Evolutionary conservation across 768 basidiomycete genomes (phyloP).

Genomic region (Exidia glandulosa): DNA sequence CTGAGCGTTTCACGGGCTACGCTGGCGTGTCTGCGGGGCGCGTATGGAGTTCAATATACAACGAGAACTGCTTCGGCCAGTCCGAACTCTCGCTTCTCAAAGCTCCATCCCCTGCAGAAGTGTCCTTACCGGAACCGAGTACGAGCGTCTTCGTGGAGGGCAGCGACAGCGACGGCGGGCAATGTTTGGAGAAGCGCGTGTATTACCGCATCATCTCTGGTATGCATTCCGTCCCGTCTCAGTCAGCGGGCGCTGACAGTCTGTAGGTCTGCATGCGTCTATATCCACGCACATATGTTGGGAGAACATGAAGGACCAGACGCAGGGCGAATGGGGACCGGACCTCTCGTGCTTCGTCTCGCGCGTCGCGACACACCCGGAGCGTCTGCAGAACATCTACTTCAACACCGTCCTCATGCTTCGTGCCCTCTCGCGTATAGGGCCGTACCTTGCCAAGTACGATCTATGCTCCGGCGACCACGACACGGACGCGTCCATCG

Average conservation of each 20-base stretch:
- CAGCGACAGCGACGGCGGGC: too few species aligned
- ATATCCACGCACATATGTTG: slow-evolving; percentile 94
- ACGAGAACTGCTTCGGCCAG: slow-evolving; percentile 95
- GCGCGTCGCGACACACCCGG: slow-evolving; percentile 86
- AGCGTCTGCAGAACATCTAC: slow-evolving; percentile 94
- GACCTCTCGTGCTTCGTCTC: slow-evolving; percentile 87
- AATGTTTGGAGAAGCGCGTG: slow-evolving; percentile 88
- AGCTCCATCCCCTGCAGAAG: slow-evolving; percentile 37
- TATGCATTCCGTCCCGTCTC: slow-evolving; percentile 19
- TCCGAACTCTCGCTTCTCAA: slow-evolving; percentile 52
- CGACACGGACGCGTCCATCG: slow-evolving; percentile 49
- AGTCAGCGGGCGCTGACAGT: slow-evolving; percentile 1
- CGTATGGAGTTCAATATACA: slow-evolving; percentile 93
- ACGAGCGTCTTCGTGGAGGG: slow-evolving; percentile 27
- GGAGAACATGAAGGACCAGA: slow-evolving; percentile 73
- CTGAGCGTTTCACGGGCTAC: slow-evolving; percentile 96
- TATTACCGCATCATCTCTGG: slow-evolving; percentile 97
- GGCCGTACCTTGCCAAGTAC: slow-evolving; percentile 77
- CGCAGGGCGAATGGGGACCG: slow-evolving; percentile 87
- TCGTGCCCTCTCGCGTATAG: slow-evolving; percentile 79
- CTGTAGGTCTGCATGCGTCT: slow-evolving; percentile 78
- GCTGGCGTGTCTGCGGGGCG: slow-evolving; percentile 74
- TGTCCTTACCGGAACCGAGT: slow-evolving; percentile 50
- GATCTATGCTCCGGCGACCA: slow-evolving; percentile 78
- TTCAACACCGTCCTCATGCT: slow-evolving; percentile 90